Percentiles rank a stretch among this genome's conserved stretches.
These are phyloP conservation scores for Aeminium ludgeri DNA, from an alignment of 495 filamentous ascomycete genomes.

Conservation along the genomic window DNA sequence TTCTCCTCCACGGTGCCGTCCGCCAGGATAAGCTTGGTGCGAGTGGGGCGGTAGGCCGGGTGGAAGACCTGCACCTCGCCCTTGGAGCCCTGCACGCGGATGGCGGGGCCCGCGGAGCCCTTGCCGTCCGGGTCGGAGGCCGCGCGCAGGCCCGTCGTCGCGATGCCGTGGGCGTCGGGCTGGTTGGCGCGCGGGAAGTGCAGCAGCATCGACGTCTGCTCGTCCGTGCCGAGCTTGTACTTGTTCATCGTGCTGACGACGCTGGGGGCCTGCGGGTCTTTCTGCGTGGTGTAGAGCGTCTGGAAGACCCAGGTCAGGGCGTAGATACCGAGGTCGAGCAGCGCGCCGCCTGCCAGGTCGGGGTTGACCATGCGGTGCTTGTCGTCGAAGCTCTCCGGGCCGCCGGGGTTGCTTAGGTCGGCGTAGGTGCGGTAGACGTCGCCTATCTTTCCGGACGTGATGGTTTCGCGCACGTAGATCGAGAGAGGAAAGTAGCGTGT, in stretches of 20 bases:
- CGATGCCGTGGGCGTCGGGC: constrained; percentile 48
- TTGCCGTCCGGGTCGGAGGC: constrained; percentile 46
- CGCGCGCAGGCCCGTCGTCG: constrained; percentile 58
- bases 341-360: constrained; percentile 68
- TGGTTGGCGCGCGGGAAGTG: constrained; percentile 40
- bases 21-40: constrained; percentile 41
- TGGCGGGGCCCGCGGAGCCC: constrained; percentile 44
- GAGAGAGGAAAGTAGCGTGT: constrained; percentile 78
- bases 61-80: constrained; percentile 77
- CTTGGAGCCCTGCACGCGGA: constrained; percentile 68
- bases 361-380: constrained; percentile 71
- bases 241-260: constrained; percentile 50
- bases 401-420: constrained; percentile 41
- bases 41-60: constrained; percentile 51
- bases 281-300: constrained; percentile 64
- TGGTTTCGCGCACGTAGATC: constrained; percentile 55
- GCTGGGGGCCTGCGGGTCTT: constrained; percentile 35
- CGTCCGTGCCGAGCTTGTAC: constrained; percentile 71
- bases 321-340: constrained; percentile 81
- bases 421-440: constrained; percentile 60
- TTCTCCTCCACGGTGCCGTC: constrained; percentile 26
- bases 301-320: constrained; percentile 89
- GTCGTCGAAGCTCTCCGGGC: constrained; percentile 38
- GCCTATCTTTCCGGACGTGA: constrained; percentile 53
- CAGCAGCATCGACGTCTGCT: constrained; percentile 61